A percentile compares a stretch with the other conserved stretches of the same genome.
These are phyloP conservation scores for Phialocephala subalpina DNA, from an alignment of 2,329 filamentous ascomycete genomes.

Conservation along the genomic window DNA sequence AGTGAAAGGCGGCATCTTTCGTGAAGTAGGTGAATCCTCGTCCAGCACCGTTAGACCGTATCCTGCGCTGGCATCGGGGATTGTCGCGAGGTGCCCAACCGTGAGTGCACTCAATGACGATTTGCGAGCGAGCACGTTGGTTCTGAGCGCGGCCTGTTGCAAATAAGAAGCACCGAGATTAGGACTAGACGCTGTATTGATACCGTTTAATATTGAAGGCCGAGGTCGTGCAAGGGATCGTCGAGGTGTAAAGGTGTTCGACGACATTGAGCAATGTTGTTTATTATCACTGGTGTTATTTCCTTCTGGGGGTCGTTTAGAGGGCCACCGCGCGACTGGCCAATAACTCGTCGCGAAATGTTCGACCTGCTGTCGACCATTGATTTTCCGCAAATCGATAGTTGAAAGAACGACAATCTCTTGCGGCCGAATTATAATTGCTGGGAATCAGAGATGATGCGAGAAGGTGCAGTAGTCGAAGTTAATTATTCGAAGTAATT, in stretches of 20 bases:
- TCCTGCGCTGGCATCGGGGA: conserved; percentile 71
- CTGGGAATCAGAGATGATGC: background rate
- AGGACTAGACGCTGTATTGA: conserved; percentile 63
- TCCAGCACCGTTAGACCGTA: conserved; percentile 66
- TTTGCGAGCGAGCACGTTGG: conserved; percentile 67
- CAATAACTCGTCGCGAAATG: conserved; percentile 5
- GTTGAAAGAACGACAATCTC: conserved; percentile 5
- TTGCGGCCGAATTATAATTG: background rate
- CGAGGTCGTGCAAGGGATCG: conserved; percentile 44
- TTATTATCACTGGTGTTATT: conserved; percentile 1
- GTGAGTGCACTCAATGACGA: conserved; percentile 75
- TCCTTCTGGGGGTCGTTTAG: conserved; percentile 5
- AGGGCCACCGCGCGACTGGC: background rate
- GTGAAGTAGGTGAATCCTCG: conserved; percentile 47
- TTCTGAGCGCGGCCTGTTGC: conserved; percentile 19
- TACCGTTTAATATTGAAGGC: conserved; percentile 42
- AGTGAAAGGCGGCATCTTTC: conserved; percentile 61
- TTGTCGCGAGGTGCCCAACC: conserved; percentile 66
- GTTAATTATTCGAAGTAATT: background rate
- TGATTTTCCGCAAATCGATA: background rate
- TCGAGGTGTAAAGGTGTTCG: conserved; percentile 37
- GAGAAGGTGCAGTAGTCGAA: background rate
- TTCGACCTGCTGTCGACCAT: background rate
- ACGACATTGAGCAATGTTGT: conserved; percentile 29
- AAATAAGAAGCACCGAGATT: conserved; percentile 57